phyloP scores from a whole-genome alignment of 2,329 filamentous ascomycete species.

The Huntiella omanensis region DNA sequence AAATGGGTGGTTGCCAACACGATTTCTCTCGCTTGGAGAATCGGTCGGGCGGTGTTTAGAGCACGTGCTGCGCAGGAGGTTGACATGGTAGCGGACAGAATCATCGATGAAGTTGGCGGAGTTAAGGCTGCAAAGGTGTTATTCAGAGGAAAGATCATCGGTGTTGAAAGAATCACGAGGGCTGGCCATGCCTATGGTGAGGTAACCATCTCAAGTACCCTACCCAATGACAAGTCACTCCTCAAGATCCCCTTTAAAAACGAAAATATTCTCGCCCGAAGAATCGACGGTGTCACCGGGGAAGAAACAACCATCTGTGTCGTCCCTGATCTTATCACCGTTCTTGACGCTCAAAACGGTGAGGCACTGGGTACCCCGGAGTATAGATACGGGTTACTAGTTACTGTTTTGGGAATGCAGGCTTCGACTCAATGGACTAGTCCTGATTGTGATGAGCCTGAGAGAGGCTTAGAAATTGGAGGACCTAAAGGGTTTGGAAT shows the following conservation, averaged over 20 bases:
- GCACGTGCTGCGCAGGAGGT: constrained; percentile 20
- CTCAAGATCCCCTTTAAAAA: constrained; percentile 56
- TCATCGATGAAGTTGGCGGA: constrained; percentile 39
- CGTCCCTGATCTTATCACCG: constrained; percentile 36
- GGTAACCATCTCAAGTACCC: constrained; percentile 25
- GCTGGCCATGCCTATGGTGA: constrained; percentile 42
- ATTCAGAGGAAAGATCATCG: constrained; percentile 46
- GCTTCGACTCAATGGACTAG: constrained; percentile 26
- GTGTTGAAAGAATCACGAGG: constrained; percentile 35
- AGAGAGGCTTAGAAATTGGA: constrained; percentile 29
- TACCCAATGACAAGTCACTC: constrained; percentile 24
- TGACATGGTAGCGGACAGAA: constrained; percentile 35
- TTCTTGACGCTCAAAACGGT: constrained; percentile 37
- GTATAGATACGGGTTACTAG: constrained; percentile 33
- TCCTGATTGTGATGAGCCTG: constrained; percentile 16
- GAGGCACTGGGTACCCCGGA: constrained; percentile 37
- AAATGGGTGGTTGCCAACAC: constrained; percentile 34
- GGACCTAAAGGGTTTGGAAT: constrained; percentile 31
- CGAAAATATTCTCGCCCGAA: constrained; percentile 47
- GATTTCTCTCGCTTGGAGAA: constrained; percentile 35
- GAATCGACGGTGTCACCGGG: constrained; percentile 11
- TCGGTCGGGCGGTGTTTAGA: constrained; percentile 27
- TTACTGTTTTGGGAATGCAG: constrained; percentile 28
- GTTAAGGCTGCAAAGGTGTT: constrained; percentile 32
- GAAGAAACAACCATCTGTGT: constrained; percentile 25